Conservation (phyloP, 164 flowering plant species). For the Umbellularia californica region DNA sequence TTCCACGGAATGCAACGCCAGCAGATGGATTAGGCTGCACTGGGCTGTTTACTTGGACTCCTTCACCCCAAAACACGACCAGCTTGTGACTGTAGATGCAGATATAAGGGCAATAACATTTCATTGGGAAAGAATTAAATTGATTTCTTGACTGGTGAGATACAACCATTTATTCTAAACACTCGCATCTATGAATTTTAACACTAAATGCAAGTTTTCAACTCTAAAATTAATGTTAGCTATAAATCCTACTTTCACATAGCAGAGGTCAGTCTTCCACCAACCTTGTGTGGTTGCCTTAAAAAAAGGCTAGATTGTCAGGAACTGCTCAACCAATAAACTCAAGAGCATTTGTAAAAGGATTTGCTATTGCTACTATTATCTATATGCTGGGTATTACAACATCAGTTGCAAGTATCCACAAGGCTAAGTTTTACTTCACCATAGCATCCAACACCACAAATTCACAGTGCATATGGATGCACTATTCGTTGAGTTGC, state of each 20-base stretch:
- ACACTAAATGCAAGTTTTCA: background rate
- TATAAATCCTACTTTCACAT: too few species aligned
- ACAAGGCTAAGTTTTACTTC: background rate
- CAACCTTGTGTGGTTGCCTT: too few species aligned
- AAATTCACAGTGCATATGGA: background rate
- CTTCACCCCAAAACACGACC: conserved; percentile 44
- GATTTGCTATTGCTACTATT: background rate
- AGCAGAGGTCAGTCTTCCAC: too few species aligned
- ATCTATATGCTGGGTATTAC: background rate
- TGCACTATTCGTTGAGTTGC: background rate
- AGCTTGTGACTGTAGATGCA: conserved; percentile 40
- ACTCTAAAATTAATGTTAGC: background rate
- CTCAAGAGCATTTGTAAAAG: background rate
- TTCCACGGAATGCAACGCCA: conserved; percentile 39
- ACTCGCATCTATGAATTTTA: too few species aligned
- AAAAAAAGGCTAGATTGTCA: too few species aligned
- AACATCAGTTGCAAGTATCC: background rate
- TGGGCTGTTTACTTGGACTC: conserved; percentile 38
- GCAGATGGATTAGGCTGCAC: conserved; percentile 32
- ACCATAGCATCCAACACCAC: background rate
- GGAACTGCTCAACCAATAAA: background rate
- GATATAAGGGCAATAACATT: conserved; percentile 5
- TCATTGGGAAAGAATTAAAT: background rate
- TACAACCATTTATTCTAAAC: too few species aligned
- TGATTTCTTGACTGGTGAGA: background rate